phyloP scores from a whole-genome alignment of 768 basidiomycete species.

The Clavulina sp. region DNA sequence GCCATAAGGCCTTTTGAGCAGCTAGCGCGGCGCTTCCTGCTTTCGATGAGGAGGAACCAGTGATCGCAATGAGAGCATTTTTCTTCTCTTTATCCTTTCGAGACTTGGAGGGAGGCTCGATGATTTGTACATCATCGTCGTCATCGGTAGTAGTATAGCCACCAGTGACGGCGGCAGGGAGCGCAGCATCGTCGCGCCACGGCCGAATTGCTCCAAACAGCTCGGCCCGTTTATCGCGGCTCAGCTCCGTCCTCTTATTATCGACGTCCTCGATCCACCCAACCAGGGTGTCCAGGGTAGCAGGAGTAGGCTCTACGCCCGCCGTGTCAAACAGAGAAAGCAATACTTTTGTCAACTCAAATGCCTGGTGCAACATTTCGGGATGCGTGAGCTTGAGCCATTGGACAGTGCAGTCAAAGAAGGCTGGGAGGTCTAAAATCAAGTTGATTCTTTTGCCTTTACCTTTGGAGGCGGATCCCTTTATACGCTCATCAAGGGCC shows the following conservation, averaged over 20 bases:
- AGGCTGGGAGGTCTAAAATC: constrained; percentile 50
- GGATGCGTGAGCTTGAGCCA: constrained; percentile 91
- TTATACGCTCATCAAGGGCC: constrained; percentile 28
- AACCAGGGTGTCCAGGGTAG: constrained; percentile 45
- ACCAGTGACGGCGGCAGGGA: background rate
- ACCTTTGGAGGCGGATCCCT: constrained; percentile 34
- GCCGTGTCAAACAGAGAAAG: constrained; percentile 55
- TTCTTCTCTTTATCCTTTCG: too few species aligned
- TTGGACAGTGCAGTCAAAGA: constrained; percentile 58
- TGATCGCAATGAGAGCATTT: too few species aligned
- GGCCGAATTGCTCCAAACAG: background rate
- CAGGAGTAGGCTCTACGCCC: constrained; percentile 34
- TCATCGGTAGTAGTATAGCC: constrained; percentile 21
- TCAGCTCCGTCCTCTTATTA: constrained; percentile 6
- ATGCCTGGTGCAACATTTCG: constrained; percentile 80
- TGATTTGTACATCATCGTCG: constrained; percentile 41
- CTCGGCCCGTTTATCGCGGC: background rate
- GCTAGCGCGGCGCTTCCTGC: too few species aligned
- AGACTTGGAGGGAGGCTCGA: too few species aligned
- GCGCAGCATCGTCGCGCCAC: constrained; percentile 10
- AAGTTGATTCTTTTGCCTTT: constrained; percentile 37
- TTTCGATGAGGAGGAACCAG: too few species aligned
- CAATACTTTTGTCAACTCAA: constrained; percentile 61
- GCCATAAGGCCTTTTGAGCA: too few species aligned
- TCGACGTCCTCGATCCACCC: constrained; percentile 17